Evolutionary conservation across 1,284 basidiomycete genomes (phyloP), one percentile per base, ranked within the genome.

Genomic region (Fistulinella cinereoalba): DNA sequence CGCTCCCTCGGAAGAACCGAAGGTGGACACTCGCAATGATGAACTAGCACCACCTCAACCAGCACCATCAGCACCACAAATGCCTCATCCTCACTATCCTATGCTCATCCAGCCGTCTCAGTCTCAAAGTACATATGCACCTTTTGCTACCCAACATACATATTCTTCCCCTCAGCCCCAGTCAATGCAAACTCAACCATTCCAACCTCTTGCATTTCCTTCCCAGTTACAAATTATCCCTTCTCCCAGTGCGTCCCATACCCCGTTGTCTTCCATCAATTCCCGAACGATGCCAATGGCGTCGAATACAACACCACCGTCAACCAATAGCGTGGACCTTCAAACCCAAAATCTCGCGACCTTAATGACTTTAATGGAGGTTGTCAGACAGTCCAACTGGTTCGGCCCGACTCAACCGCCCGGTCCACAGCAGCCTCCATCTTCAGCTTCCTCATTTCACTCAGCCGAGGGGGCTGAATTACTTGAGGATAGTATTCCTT

Each of bases 311-410:
- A 18, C 49, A n/a, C n/a, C n/a, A n/a, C n/a, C n/a, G 31, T 24
- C 58, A 9, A 23, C 38, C 13, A 44, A 46, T 43, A 49, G 34
- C n/a, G 32, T 38, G 21, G 65, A 57, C 27, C 31, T 51, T 33
- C 61, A 61, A 22, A 19, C 32, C 18, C 48, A 48, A 16, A 61
- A 60, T 47, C 44, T 63, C 40, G 60, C 60, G 18, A 49, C 61
- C 10, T 41, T 67, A 6, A 65, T 65, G 66, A 67, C 62, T 8
- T 62, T 65, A 37, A 53, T 67, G 60, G 62, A 65, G 41, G 64
- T 68, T 27, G 47, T 65, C 38, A 58, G 66, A 45, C 61, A 63
- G 7, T 46, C 58, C 42, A 47, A 41, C 13, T 49, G 57, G 53
- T 38, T 56, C 34, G 37, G 51, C 41, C 60, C 51, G 37, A 61